A percentile compares a stretch with the other conserved stretches of the same genome.
Evolutionary conservation across 768 basidiomycete genomes (phyloP).

Genomic region (Agaricus subrufescens): DNA sequence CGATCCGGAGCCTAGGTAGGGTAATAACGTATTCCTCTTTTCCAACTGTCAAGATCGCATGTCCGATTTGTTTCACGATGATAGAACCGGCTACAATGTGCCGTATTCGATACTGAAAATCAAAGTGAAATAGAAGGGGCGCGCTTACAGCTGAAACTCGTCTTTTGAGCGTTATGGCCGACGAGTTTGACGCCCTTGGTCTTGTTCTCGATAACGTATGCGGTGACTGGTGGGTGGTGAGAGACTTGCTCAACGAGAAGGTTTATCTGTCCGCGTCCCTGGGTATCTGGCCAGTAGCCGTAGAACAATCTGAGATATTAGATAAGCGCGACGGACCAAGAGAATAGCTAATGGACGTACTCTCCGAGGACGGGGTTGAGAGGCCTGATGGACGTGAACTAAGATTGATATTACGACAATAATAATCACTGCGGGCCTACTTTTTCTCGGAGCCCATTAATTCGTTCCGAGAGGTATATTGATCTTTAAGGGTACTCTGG

Average conservation of each 20-base stretch:
- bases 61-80: conserved; percentile 93
- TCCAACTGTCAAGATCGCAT: conserved; percentile 76
- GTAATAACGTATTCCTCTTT: conserved; percentile 78
- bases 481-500: conserved; percentile 89
- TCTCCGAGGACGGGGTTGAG: conserved; percentile 95
- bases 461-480: conserved; percentile 93
- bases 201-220: conserved; percentile 82
- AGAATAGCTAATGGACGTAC: conserved; percentile 36
- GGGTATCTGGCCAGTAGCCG: conserved; percentile 77
- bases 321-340: neutral
- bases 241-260: conserved; percentile 95
- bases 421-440: neutral
- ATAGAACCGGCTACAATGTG: conserved; percentile 51
- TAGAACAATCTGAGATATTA: conserved; percentile 69
- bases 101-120: neutral
- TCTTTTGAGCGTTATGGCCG: conserved; percentile 95
- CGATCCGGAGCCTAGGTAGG: conserved; percentile 88
- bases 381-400: conserved; percentile 47
- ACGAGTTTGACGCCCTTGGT: conserved; percentile 69
- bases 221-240: conserved; percentile 89
- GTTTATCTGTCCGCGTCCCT: conserved; percentile 72
- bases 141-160: conserved; percentile 71
- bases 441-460: conserved; percentile 67
- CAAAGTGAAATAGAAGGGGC: conserved; percentile 1
- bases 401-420: neutral